phyloP scores from a whole-genome alignment of 2,329 filamentous ascomycete genomes.

The Didymella lethalis region DNA sequence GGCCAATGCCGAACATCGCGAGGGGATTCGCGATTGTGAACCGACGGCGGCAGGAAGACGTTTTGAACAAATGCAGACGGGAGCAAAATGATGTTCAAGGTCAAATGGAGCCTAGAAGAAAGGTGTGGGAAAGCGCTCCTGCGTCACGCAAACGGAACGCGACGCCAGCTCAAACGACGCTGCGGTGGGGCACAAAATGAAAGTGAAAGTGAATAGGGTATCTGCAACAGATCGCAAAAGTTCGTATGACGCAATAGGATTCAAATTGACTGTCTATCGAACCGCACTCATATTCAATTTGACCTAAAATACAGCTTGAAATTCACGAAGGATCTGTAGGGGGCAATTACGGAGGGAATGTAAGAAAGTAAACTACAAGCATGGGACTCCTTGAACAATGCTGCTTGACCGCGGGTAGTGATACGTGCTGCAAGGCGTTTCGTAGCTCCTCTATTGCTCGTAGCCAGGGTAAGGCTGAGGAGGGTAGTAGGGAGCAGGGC shows the following conservation, averaged over 20 bases:
- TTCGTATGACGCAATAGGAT: conserved; percentile 1
- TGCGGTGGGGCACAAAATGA: not conserved
- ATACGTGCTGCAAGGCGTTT: conserved; percentile 13
- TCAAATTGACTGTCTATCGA: conserved; percentile 21
- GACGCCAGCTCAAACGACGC: not conserved
- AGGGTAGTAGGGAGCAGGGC: conserved; percentile 19
- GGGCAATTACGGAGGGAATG: conserved; percentile 25
- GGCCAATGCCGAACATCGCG: conserved; percentile 16
- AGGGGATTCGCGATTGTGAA: not conserved
- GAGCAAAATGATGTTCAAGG: not conserved
- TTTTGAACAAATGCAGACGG: too few relatives aligned
- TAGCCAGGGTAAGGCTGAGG: conserved; percentile 10
- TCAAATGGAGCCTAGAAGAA: not conserved
- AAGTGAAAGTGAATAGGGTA: conserved; percentile 11
- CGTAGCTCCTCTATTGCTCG: conserved; percentile 6
- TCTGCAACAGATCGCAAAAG: not conserved
- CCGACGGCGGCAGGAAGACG: not conserved
- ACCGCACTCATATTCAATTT: conserved; percentile 26
- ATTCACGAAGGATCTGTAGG: conserved; percentile 20
- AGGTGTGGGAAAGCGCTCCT: not conserved
- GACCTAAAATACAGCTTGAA: conserved; percentile 24
- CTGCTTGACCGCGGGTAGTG: conserved; percentile 22
- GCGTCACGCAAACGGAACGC: conserved; percentile 4
- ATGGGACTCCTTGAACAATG: conserved; percentile 23
- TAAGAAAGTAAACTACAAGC: conserved; percentile 23